Base-by-base conservation (phyloP, 106 monocot genomes). In the Triglochin maritima region DNA sequence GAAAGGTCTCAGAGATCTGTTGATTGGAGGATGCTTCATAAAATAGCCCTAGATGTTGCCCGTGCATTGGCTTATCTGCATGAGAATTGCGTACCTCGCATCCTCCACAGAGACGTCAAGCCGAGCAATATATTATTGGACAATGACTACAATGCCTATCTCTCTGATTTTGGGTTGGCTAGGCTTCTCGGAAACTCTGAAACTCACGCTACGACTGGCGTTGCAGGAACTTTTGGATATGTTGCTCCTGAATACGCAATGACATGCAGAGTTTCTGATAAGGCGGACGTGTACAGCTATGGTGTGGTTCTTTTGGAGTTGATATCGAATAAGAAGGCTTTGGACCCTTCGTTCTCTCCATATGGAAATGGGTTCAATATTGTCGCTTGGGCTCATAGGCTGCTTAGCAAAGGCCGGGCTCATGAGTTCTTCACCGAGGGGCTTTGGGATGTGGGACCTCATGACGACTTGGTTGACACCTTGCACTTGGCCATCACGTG, bases 11-110 rank as follows among this genome's bases (percentile, higher is more conserved):
- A 44, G 17, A 63, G 76, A 64, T 16, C 55, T 10, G 63, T 77
- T 13, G 57, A 77, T 48, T 77, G 70, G 92, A 84, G 82, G 77
- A 92, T 88, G 87, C 92, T 98, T 75, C 92, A 92, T 77, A 92
- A 92, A 66, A 98, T 98, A 61, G 98, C 98, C 55, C 64, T 92
- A 41, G 92, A 98, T 71, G 74, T 98, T 64, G 89, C 89, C 44
- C 69, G 81, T 48, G 89, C 89, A 57, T 83, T 89, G 67, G 78
- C 83, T 48, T 80, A 81, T 65, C 63, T 77, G 42, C 76, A 77
- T 9, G 76, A 77, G 17, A 63, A 58, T 57, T 75, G 75, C 51
- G 51, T 75, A 13, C 75, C 75, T 3, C 62, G 76, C 6, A 77
- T 77, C 43, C 76, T 77, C 44, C 76, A 77, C 49, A 56, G 76